These are phyloP conservation scores for Yamagishiella unicocca DNA, from an alignment of 139 green algal genomes.

Conservation along the genomic window DNA sequence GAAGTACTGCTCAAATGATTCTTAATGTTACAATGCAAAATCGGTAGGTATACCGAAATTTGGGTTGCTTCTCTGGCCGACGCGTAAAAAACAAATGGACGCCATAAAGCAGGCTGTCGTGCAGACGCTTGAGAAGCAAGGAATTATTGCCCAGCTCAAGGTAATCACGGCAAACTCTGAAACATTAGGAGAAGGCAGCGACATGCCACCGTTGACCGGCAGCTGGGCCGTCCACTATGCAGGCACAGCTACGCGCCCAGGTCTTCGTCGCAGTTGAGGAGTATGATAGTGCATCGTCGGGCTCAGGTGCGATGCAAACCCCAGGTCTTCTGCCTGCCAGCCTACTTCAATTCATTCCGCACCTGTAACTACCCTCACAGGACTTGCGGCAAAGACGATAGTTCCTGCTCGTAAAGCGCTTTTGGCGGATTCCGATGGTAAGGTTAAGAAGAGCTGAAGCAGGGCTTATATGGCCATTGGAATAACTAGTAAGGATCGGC, in stretches of 20 bases:
- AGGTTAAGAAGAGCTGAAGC: not conserved
- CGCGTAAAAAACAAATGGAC: conserved; percentile 17
- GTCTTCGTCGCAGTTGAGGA: conserved; percentile 34
- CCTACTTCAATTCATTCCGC: not conserved
- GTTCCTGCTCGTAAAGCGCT: not conserved
- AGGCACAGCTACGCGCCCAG: conserved; percentile 30
- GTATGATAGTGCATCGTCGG: conserved; percentile 6
- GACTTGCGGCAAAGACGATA: conserved; percentile 9
- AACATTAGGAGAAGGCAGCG: too few species aligned
- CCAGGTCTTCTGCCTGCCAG: too few species aligned
- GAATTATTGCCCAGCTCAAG: conserved; percentile 32
- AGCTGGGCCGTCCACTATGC: not conserved
- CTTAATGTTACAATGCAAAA: too few species aligned
- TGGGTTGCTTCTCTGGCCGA: too few species aligned
- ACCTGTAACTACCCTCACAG: not conserved
- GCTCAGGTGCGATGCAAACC: not conserved
- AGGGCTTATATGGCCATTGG: not conserved
- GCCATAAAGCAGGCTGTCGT: conserved; percentile 22
- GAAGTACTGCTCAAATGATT: too few species aligned
- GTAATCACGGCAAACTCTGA: not conserved
- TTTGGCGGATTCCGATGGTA: conserved; percentile 2
- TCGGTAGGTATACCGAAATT: too few species aligned
- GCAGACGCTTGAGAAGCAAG: conserved; percentile 38
- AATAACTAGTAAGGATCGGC: too few species aligned
- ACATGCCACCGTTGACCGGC: conserved; percentile 11